A percentile compares a stretch with the other conserved stretches of the same genome.
phyloP scores from a whole-genome alignment of 2,329 filamentous ascomycete species.

The Fusarium nurragi region DNA sequence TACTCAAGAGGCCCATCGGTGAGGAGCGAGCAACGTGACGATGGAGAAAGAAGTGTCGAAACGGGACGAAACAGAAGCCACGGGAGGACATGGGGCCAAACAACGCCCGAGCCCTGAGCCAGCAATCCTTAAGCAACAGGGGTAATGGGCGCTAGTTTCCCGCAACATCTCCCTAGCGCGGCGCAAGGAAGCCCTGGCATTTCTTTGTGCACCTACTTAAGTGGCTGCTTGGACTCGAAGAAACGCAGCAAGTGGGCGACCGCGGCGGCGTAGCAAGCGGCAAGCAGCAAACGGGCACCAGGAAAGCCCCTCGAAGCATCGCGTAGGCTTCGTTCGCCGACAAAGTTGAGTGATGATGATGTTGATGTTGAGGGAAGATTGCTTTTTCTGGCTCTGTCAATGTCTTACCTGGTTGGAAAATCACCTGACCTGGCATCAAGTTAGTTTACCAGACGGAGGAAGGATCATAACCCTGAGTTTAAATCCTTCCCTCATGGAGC shows the following conservation, averaged over 20 bases:
- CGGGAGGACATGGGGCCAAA: conserved; percentile 36
- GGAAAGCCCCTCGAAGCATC: conserved; percentile 37
- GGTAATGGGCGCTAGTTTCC: conserved; percentile 17
- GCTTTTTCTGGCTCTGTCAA: neutral
- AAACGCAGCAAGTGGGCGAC: conserved; percentile 10
- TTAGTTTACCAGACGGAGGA: neutral
- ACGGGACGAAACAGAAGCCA: conserved; percentile 39
- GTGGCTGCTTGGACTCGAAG: conserved; percentile 2
- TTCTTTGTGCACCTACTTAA: conserved; percentile 3
- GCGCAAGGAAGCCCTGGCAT: conserved; percentile 18
- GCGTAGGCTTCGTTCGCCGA: conserved; percentile 17
- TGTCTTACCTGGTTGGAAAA: neutral
- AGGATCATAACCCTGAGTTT: neutral
- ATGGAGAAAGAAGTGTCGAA: conserved; percentile 24
- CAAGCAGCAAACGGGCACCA: conserved; percentile 41
- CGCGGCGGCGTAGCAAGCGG: conserved; percentile 16
- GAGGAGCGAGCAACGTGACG: conserved; percentile 31
- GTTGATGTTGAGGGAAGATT: neutral
- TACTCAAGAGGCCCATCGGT: conserved; percentile 20
- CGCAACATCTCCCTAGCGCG: conserved; percentile 31
- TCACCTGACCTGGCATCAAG: neutral
- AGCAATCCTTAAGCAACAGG: conserved; percentile 25
- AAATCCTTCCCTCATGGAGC: neutral
- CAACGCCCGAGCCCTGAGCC: conserved; percentile 15
- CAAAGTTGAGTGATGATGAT: neutral